phyloP scores from a whole-genome alignment of 2,329 filamentous ascomycete genomes.

The Fonsecaea nubica region DNA sequence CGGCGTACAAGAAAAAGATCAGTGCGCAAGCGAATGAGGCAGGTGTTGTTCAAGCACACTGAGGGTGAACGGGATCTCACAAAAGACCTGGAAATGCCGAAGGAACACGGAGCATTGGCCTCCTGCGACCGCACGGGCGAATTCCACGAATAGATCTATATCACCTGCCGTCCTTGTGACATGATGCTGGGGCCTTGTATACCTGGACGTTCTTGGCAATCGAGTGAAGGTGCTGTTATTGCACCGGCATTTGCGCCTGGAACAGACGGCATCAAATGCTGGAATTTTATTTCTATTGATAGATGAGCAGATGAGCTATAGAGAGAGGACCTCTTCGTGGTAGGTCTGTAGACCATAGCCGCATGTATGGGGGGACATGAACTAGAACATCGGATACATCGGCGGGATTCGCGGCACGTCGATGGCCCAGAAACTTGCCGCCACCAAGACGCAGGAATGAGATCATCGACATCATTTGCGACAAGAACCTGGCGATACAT shows the following conservation, averaged over 20 bases:
- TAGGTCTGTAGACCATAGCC: not conserved
- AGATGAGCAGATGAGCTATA: not conserved
- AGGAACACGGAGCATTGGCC: not conserved
- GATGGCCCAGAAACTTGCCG: not conserved
- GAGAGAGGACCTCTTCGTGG: not conserved
- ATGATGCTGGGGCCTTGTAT: not conserved
- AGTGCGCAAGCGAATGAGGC: slow-evolving; percentile 83
- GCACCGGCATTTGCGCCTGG: not conserved
- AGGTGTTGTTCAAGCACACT: slow-evolving; percentile 72
- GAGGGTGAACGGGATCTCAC: not conserved
- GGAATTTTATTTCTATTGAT: not conserved
- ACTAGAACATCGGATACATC: not conserved
- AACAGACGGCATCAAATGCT: not conserved
- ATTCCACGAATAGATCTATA: slow-evolving; percentile 14
- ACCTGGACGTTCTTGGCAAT: not conserved
- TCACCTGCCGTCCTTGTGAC: not conserved
- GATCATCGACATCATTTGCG: not conserved
- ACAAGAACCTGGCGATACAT: not conserved
- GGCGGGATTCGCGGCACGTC: not conserved
- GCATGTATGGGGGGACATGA: not conserved
- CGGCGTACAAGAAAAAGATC: slow-evolving; percentile 97
- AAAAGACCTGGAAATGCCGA: slow-evolving; percentile 5
- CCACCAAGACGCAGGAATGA: not conserved
- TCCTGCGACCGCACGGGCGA: slow-evolving; percentile 8
- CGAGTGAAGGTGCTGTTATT: not conserved